Evolutionary conservation across 177 flowering plant genomes (phyloP).

Genomic region (Viscum album): DNA sequence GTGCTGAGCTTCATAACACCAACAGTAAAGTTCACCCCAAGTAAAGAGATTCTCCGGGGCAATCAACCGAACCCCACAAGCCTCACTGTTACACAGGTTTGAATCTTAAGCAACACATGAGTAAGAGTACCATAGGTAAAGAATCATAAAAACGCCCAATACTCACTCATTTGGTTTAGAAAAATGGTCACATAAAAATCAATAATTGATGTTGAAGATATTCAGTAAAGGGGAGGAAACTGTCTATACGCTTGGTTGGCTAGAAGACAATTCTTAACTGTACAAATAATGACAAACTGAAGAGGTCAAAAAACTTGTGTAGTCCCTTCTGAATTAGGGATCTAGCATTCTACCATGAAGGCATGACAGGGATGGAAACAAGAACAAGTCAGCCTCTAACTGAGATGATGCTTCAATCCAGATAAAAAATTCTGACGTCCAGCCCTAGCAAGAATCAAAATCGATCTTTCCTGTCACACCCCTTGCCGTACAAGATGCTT

Average conservation of each 20-base stretch:
- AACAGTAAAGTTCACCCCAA: too few species aligned
- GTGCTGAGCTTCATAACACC: too few species aligned
- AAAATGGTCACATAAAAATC: constrained; percentile 4
- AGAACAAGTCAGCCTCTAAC: constrained; percentile 12
- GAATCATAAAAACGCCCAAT: too few species aligned
- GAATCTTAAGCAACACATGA: too few species aligned
- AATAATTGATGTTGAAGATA: constrained; percentile 14
- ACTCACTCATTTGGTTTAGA: not conserved
- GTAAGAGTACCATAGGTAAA: too few species aligned
- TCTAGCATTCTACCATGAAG: constrained; percentile 23
- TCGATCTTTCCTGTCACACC: not conserved
- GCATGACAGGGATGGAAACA: constrained; percentile 22
- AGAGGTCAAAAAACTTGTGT: constrained; percentile 16
- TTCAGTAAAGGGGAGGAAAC: constrained; percentile 13
- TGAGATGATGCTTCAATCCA: constrained; percentile 14
- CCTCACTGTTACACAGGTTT: too few species aligned
- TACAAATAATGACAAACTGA: constrained; percentile 27
- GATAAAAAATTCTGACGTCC: constrained; percentile 5
- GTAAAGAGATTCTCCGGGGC: too few species aligned
- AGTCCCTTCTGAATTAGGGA: constrained; percentile 25
- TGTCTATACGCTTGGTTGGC: constrained; percentile 22
- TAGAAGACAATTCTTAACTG: constrained; percentile 26
- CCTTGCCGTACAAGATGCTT: too few species aligned
- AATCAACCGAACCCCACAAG: too few species aligned
- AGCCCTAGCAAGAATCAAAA: not conserved